These are phyloP conservation scores for Exidia glandulosa DNA, from an alignment of 768 basidiomycete genomes.

Conservation along the genomic window DNA sequence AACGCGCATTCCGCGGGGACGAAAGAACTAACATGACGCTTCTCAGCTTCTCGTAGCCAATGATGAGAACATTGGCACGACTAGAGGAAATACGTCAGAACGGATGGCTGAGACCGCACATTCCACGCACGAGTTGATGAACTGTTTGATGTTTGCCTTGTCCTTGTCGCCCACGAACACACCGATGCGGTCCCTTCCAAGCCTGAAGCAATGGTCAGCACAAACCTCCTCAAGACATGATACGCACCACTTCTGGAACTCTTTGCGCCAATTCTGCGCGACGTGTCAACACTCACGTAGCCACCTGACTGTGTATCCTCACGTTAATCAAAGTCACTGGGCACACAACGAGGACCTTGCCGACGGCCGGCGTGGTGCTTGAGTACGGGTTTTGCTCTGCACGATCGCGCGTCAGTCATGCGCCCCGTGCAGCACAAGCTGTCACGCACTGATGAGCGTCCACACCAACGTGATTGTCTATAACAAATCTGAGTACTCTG, in stretches of 20 bases:
- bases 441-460: conserved; percentile 72
- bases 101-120: background rate
- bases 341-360: conserved; percentile 86
- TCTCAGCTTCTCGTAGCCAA: conserved; percentile 87
- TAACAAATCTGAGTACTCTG: conserved; percentile 2
- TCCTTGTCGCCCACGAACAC: conserved; percentile 52
- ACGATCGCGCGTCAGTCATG: background rate
- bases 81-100: conserved; percentile 25
- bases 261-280: conserved; percentile 85
- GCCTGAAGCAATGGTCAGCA: conserved; percentile 21
- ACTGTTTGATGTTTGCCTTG: conserved; percentile 50
- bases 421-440: background rate
- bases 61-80: conserved; percentile 78
- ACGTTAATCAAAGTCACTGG: conserved; percentile 85
- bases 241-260: conserved; percentile 88
- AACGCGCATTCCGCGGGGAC: background rate
- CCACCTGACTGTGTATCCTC: conserved; percentile 11
- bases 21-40: conserved; percentile 56
- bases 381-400: conserved; percentile 79
- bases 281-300: background rate
- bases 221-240: background rate
- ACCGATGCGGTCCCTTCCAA: conserved; percentile 43
- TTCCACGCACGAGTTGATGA: conserved; percentile 50
- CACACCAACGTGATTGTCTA: conserved; percentile 88
- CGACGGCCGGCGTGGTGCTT: conserved; percentile 40